Conservation (phyloP, 371 early-diverging fungal genomes). For the Rhizopus stolonifer region DNA sequence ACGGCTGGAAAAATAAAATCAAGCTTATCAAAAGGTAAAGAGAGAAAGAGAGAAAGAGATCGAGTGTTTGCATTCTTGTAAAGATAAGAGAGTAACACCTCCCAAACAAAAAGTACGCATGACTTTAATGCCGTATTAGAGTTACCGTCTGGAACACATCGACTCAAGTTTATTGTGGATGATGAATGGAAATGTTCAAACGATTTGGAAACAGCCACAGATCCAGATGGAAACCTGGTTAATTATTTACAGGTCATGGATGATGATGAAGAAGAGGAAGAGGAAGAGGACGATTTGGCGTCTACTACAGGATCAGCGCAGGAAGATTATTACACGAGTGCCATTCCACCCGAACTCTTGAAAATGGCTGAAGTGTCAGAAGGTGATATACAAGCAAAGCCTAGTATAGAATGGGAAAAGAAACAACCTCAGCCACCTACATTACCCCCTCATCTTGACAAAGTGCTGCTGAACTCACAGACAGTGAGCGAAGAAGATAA, state of each 20-base stretch:
- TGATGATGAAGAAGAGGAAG: slow-evolving; percentile 55
- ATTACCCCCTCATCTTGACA: slow-evolving; percentile 90
- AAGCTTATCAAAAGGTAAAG: slow-evolving; percentile 74
- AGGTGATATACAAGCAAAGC: slow-evolving; percentile 3
- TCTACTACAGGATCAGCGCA: slow-evolving; percentile 45
- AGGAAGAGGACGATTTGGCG: slow-evolving; percentile 30
- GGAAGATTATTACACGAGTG: slow-evolving; percentile 60
- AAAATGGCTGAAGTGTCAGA: slow-evolving; percentile 29
- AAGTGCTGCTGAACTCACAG: slow-evolving; percentile 82
- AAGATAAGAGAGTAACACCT: slow-evolving; percentile 8
- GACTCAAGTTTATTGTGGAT: slow-evolving; percentile 96
- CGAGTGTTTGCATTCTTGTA: no score
- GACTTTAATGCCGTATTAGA: slow-evolving; percentile 85
- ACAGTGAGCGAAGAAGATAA: slow-evolving; percentile 75
- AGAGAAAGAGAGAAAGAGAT: slow-evolving; percentile 4
- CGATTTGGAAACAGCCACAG: slow-evolving; percentile 87
- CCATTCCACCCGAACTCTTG: slow-evolving; percentile 58
- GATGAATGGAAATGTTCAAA: slow-evolving; percentile 96
- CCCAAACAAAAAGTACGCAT: slow-evolving; percentile 49
- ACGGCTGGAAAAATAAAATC: slow-evolving; percentile 95
- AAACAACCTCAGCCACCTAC: slow-evolving; percentile 71
- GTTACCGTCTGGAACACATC: slow-evolving; percentile 90
- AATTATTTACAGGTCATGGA: slow-evolving; percentile 88
- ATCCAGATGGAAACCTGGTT: slow-evolving; percentile 92
- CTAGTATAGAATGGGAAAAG: slow-evolving; percentile 37